A percentile compares a stretch with the other conserved stretches of the same genome.
Evolutionary conservation across 2,329 filamentous ascomycete species (phyloP).

Genomic region (Xylogone sp.): DNA sequence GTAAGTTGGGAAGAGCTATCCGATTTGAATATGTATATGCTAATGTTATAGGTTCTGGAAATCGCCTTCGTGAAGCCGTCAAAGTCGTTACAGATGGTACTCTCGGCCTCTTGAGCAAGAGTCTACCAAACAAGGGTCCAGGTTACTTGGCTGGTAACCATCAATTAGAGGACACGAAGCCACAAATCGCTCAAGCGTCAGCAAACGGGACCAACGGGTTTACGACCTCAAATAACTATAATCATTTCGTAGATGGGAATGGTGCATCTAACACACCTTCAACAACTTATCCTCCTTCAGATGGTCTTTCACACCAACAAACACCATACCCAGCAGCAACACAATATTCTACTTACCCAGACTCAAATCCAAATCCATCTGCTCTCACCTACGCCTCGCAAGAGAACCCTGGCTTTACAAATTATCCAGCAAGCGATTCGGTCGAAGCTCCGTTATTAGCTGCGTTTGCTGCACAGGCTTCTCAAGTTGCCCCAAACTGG

Average conservation of each 20-base stretch:
- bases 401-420: slow-evolving; percentile 14
- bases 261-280: slow-evolving; percentile 1
- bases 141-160: slow-evolving; percentile 15
- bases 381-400: slow-evolving; percentile 18
- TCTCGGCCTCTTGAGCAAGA: slow-evolving; percentile 40
- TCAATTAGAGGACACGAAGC: slow-evolving; percentile 1
- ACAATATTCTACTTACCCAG: slow-evolving; percentile 24
- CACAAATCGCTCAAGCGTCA: background rate
- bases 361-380: slow-evolving; percentile 11
- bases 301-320: slow-evolving; percentile 18
- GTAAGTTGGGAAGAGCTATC: slow-evolving; percentile 39
- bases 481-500: slow-evolving; percentile 30
- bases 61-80: slow-evolving; percentile 43
- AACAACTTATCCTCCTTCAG: slow-evolving; percentile 13
- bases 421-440: slow-evolving; percentile 13
- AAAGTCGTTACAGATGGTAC: slow-evolving; percentile 43
- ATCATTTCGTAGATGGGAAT: slow-evolving; percentile 3
- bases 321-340: slow-evolving; percentile 27
- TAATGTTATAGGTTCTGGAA: slow-evolving; percentile 37
- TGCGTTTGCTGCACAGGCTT: slow-evolving; percentile 20
- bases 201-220: slow-evolving; percentile 8
- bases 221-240: slow-evolving; percentile 8
- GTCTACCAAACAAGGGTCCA: slow-evolving; percentile 36
- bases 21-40: background rate
- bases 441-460: slow-evolving; percentile 22